These are phyloP conservation scores for Catunica adiposa DNA, from an alignment of 2,329 filamentous ascomycete genomes.

Conservation along the genomic window DNA sequence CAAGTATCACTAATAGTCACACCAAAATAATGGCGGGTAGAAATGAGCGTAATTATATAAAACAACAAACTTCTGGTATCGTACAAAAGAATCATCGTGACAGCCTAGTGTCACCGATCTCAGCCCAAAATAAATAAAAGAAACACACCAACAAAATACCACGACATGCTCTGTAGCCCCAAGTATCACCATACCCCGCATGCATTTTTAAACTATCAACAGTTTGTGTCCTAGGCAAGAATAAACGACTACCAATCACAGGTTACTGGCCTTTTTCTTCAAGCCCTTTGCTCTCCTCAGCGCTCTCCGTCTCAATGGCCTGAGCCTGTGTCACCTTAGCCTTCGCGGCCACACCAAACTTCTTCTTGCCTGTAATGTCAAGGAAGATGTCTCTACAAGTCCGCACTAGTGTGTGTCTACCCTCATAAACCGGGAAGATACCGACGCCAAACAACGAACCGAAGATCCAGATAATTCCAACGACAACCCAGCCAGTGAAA, in stretches of 20 bases:
- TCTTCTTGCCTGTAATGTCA: slow-evolving; percentile 19
- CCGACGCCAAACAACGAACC: slow-evolving; percentile 56
- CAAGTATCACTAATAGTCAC: no score
- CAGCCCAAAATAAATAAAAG: background rate
- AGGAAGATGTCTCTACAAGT: slow-evolving; percentile 23
- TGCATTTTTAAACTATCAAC: no score
- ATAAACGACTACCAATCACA: background rate
- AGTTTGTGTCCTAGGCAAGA: no score
- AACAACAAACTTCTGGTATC: background rate
- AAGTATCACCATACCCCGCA: no score
- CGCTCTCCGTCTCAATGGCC: slow-evolving; percentile 12
- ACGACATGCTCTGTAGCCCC: no score
- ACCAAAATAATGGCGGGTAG: no score
- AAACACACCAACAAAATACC: no score
- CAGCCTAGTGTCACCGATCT: background rate
- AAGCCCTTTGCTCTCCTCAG: slow-evolving; percentile 8
- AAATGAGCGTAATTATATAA: background rate
- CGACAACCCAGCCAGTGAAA: slow-evolving; percentile 66
- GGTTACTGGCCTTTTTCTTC: background rate
- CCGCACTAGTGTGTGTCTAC: slow-evolving; percentile 46
- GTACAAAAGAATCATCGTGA: background rate
- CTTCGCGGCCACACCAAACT: background rate
- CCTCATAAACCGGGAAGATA: slow-evolving; percentile 68
- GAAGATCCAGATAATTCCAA: slow-evolving; percentile 69
- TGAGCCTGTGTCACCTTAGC: slow-evolving; percentile 9